phyloP scores from a whole-genome alignment of 495 filamentous ascomycete genomes.

The Hypoxylon rickii region DNA sequence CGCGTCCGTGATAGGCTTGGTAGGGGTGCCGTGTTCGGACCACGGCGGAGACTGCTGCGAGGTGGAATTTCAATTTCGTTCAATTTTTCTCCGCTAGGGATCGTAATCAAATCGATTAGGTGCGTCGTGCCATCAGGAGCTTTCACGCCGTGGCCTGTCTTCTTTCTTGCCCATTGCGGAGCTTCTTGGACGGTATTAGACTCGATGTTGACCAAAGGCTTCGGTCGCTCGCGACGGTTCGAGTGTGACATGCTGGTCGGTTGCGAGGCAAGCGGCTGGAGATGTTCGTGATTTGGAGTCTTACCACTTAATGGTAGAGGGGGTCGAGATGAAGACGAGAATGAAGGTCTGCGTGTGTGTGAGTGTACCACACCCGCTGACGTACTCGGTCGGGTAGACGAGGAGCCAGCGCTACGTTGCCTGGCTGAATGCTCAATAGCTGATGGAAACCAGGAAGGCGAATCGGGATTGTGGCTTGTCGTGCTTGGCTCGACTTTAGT shows the following conservation, averaged over 20 bases:
- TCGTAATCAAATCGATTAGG: slow-evolving; percentile 61
- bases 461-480: slow-evolving; percentile 19
- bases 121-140: slow-evolving; percentile 59
- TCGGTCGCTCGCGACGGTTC: slow-evolving; percentile 33
- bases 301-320: slow-evolving; percentile 15
- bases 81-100: slow-evolving; percentile 8
- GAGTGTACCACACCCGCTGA: slow-evolving; percentile 23
- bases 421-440: slow-evolving; percentile 48
- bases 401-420: slow-evolving; percentile 29
- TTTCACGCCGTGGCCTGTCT: slow-evolving; percentile 69
- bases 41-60: slow-evolving; percentile 27
- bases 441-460: slow-evolving; percentile 51
- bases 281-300: slow-evolving; percentile 13
- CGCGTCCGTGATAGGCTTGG: slow-evolving; percentile 30
- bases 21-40: slow-evolving; percentile 20
- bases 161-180: slow-evolving; percentile 64
- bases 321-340: slow-evolving; percentile 27
- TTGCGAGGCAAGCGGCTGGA: slow-evolving; percentile 24
- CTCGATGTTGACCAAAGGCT: slow-evolving; percentile 75
- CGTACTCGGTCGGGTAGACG: slow-evolving; percentile 22
- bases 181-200: slow-evolving; percentile 75
- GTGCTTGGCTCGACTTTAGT: slow-evolving; percentile 21
- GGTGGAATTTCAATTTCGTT: slow-evolving; percentile 26
- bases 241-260: slow-evolving; percentile 18
- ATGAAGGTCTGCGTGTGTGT: slow-evolving; percentile 21